Percentiles rank a stretch among this genome's conserved stretches.
Evolutionary conservation across 2,329 filamentous ascomycete genomes (phyloP).

Genomic region (Drechslerella coelobrocha): DNA sequence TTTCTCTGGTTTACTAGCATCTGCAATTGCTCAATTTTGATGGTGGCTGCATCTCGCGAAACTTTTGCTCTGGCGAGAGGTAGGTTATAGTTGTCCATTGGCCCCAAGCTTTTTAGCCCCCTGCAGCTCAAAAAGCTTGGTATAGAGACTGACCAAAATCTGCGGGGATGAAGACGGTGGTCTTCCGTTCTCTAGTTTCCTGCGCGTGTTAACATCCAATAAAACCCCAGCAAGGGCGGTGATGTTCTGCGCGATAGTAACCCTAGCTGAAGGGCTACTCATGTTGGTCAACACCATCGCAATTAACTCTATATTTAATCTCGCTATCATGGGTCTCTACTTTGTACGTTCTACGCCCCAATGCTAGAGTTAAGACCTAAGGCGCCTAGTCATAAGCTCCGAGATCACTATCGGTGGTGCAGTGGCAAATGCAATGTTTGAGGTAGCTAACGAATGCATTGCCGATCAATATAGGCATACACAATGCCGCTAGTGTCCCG

Average conservation of each 20-base stretch:
- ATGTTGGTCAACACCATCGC: conserved; percentile 57
- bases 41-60: conserved; percentile 56
- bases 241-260: conserved; percentile 54
- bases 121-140: not conserved
- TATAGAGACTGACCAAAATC: not conserved
- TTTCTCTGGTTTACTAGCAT: conserved; percentile 55
- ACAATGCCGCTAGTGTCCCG: conserved; percentile 56
- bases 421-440: too few species aligned
- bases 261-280: conserved; percentile 56
- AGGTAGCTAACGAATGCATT: not conserved
- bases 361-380: too few species aligned
- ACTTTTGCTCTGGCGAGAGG: conserved; percentile 56
- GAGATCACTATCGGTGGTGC: too few species aligned
- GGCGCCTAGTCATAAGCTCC: too few species aligned
- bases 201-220: conserved; percentile 55
- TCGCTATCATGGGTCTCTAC: conserved; percentile 57
- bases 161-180: conserved; percentile 54
- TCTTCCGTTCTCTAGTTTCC: conserved; percentile 55
- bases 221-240: conserved; percentile 56
- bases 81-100: conserved; percentile 16
- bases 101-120: not conserved
- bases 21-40: conserved; percentile 56
- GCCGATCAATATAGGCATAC: conserved; percentile 52
- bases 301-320: conserved; percentile 57
- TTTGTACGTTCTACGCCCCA: conserved; percentile 52